Evolutionary conservation across 2,329 filamentous ascomycete species (phyloP).

Genomic region (Epichloe festucae): DNA sequence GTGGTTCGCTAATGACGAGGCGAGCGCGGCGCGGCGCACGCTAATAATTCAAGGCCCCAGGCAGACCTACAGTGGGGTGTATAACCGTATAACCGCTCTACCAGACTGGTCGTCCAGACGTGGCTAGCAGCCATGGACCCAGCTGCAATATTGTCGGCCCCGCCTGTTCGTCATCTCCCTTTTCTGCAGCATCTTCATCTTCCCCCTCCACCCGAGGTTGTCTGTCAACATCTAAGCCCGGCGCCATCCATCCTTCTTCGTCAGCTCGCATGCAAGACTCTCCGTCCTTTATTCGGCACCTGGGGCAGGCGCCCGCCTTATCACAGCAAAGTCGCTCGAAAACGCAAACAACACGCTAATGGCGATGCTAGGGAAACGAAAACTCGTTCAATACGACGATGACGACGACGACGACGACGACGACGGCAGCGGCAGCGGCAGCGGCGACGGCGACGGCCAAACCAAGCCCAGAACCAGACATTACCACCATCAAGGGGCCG

Average conservation of each 20-base stretch:
- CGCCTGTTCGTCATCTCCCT: too few species aligned
- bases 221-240: too few species aligned
- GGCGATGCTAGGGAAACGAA: conserved; percentile 16
- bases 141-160: too few species aligned
- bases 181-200: too few species aligned
- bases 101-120: neutral
- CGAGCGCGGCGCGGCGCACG: too few species aligned
- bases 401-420: neutral
- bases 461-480: neutral
- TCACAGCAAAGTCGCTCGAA: neutral
- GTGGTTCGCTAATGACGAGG: too few species aligned
- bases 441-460: neutral
- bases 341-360: neutral
- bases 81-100: neutral
- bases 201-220: too few species aligned
- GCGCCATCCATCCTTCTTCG: neutral
- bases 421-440: neutral
- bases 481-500: neutral
- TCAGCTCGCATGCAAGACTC: neutral
- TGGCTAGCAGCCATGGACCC: too few species aligned
- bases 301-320: neutral
- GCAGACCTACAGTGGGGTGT: too few species aligned
- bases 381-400: conserved; percentile 6
- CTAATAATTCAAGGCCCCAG: too few species aligned
- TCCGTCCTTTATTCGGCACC: neutral